Percentiles rank a stretch among this genome's conserved stretches.
These are phyloP conservation scores for Calocera viscosa DNA, from an alignment of 768 basidiomycete genomes.

Conservation along the genomic window DNA sequence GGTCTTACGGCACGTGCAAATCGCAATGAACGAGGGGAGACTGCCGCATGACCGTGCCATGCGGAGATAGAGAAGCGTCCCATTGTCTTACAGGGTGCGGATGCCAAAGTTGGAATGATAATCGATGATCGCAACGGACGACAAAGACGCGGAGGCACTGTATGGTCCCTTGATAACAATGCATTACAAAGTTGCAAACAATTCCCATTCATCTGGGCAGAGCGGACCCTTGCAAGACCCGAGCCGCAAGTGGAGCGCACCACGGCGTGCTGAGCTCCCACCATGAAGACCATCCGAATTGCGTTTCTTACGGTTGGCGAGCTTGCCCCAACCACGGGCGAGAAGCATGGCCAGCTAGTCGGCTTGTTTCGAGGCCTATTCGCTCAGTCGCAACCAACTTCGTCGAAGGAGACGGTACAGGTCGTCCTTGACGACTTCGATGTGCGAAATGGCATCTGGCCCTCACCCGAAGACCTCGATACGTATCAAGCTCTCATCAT, in stretches of 20 bases:
- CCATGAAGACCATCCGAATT: neutral
- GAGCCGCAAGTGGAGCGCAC: too few species aligned
- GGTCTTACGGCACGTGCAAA: neutral
- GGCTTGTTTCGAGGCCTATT: conserved; percentile 2
- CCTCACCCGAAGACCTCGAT: neutral
- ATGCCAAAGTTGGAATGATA: too few species aligned
- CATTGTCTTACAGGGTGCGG: too few species aligned
- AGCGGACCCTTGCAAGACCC: too few species aligned
- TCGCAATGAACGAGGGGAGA: too few species aligned
- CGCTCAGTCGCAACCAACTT: neutral
- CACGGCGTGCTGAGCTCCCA: neutral
- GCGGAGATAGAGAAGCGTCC: neutral
- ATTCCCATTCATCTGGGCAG: too few species aligned
- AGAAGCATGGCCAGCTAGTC: neutral
- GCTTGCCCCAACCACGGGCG: neutral
- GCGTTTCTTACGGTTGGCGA: neutral
- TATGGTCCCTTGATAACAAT: too few species aligned
- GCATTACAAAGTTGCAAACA: too few species aligned
- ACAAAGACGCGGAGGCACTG: too few species aligned
- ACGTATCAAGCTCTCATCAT: neutral
- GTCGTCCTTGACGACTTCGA: neutral
- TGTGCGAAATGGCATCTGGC: neutral
- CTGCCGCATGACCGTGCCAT: neutral
- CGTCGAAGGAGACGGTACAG: neutral
- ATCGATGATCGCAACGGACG: too few species aligned